A percentile compares a stretch with the other conserved stretches of the same genome.
These are phyloP conservation scores for Funneliformis geosporum DNA, from an alignment of 192 early-diverging fungal genomes.

Conservation along the genomic window DNA sequence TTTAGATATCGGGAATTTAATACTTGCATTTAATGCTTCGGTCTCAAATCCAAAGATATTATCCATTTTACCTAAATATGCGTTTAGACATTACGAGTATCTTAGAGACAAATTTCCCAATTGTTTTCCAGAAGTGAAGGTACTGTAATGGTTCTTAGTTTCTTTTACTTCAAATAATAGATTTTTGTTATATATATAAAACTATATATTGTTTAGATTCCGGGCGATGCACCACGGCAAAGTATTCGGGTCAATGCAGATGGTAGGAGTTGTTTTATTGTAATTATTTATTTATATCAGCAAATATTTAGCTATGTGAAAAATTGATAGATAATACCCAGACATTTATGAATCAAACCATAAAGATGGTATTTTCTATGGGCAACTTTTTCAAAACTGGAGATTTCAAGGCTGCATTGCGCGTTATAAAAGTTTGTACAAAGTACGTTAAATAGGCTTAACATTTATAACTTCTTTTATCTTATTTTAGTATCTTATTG, in stretches of 20 bases:
- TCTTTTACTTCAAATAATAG: not conserved
- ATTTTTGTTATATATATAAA: not conserved
- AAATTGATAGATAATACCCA: slow-evolving; percentile 2
- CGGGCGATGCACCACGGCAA: not conserved
- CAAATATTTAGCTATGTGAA: not conserved
- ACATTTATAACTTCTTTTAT: not conserved
- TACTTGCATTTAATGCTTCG: slow-evolving; percentile 79
- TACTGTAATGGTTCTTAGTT: slow-evolving; percentile 15
- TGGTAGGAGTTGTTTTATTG: not conserved
- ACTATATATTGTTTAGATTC: no score
- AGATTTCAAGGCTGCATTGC: slow-evolving; percentile 34
- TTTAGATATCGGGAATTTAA: slow-evolving; percentile 72
- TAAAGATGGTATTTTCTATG: not conserved
- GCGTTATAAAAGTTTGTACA: slow-evolving; percentile 30
- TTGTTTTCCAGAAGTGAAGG: slow-evolving; percentile 63
- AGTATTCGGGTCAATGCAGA: not conserved
- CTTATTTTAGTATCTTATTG: not conserved
- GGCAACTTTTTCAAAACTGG: slow-evolving; percentile 6
- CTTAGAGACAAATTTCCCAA: slow-evolving; percentile 68
- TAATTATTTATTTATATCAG: not conserved
- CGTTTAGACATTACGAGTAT: slow-evolving; percentile 75
- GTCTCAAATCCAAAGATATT: slow-evolving; percentile 51
- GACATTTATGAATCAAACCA: slow-evolving; percentile 29
- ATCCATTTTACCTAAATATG: slow-evolving; percentile 67
- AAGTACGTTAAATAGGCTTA: slow-evolving; percentile 26